A percentile compares a stretch with the other conserved stretches of the same genome.
phyloP scores from a whole-genome alignment of 768 basidiomycete species.

The Trametes cingulata region DNA sequence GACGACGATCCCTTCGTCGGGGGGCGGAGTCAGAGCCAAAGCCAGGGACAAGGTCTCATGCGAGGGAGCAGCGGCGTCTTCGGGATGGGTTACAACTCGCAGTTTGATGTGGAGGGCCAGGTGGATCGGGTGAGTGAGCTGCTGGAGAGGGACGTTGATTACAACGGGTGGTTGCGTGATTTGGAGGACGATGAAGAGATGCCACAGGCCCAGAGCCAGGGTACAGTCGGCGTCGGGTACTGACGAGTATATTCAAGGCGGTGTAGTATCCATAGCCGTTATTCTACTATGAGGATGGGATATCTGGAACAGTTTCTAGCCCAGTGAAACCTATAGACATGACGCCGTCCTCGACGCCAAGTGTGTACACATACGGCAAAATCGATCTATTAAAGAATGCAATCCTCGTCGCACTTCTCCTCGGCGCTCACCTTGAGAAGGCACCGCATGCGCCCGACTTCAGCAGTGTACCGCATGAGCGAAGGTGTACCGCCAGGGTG shows the following conservation, averaged over 20 bases:
- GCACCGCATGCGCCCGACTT: conserved; percentile 1
- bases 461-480: background rate
- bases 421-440: background rate
- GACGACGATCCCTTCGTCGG: conserved; percentile 16
- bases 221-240: background rate
- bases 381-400: too few relatives aligned
- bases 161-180: conserved; percentile 52
- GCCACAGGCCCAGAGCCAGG: conserved; percentile 16
- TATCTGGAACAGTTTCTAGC: background rate
- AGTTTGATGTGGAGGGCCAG: conserved; percentile 57
- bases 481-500: background rate
- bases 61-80: conserved; percentile 32
- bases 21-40: background rate
- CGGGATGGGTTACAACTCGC: conserved; percentile 54
- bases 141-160: conserved; percentile 60
- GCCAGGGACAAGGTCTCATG: conserved; percentile 7
- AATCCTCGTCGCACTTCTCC: too few relatives aligned
- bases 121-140: conserved; percentile 54
- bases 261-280: too few relatives aligned
- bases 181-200: conserved; percentile 30
- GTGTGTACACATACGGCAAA: too few relatives aligned
- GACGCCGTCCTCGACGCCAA: too few relatives aligned
- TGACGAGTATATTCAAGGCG: background rate
- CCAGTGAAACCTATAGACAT: too few relatives aligned
- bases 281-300: too few relatives aligned